Evolutionary conservation across 1,284 basidiomycete species (phyloP).

Genomic region (Tilletia setariae): DNA sequence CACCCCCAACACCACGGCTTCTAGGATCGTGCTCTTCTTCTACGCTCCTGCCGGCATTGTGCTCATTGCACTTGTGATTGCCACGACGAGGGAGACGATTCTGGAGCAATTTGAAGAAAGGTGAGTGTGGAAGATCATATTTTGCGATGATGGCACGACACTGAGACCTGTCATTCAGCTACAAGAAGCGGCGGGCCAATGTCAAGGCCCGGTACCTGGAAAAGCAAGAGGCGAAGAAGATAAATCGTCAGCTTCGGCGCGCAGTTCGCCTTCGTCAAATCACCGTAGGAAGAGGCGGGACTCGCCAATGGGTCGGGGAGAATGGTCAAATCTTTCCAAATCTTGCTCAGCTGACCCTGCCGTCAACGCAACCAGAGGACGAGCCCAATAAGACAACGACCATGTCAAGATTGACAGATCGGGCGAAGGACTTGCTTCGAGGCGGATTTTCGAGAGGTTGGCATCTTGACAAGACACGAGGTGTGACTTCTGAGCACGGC

Average conservation of each 20-base stretch:
- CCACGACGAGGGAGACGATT: conserved; percentile 68
- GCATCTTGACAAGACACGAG: background rate
- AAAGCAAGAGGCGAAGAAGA: conserved; percentile 17
- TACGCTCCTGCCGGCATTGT: conserved; percentile 53
- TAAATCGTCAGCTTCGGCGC: conserved; percentile 22
- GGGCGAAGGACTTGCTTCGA: background rate
- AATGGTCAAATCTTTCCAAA: background rate
- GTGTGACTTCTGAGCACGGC: too few relatives aligned
- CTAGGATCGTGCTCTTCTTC: conserved; percentile 41
- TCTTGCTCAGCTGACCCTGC: background rate
- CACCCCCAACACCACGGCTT: conserved; percentile 63
- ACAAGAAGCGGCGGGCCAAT: conserved; percentile 27
- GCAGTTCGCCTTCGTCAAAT: background rate
- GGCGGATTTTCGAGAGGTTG: background rate
- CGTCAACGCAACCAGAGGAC: background rate
- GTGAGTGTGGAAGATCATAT: conserved; percentile 10
- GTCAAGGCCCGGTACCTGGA: background rate
- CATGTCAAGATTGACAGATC: background rate
- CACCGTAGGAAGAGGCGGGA: background rate
- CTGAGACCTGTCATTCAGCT: background rate
- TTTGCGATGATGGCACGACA: background rate
- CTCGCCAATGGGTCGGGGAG: background rate
- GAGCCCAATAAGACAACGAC: background rate
- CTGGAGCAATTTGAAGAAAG: conserved; percentile 60
- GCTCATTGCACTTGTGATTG: conserved; percentile 63